Evolutionary conservation across 345 rosid genomes (phyloP).

Genomic region (Zanthoxylum bungeanum): DNA sequence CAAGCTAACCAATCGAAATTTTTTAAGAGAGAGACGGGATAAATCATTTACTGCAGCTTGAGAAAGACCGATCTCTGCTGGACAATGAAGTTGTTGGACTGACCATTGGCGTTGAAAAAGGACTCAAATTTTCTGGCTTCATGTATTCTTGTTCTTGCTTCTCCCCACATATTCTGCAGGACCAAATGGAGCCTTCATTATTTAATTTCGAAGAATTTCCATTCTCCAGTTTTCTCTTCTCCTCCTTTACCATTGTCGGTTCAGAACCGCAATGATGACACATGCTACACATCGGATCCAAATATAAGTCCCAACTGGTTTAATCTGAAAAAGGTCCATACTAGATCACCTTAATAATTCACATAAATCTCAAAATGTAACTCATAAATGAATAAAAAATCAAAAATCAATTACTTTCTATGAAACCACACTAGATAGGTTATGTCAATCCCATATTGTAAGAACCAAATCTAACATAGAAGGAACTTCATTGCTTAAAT

Average conservation of each 20-base stretch:
- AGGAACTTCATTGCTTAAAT: neutral
- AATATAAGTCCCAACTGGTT: conserved; percentile 15
- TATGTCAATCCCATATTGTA: neutral
- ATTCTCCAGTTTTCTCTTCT: conserved; percentile 26
- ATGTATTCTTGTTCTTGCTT: conserved; percentile 29
- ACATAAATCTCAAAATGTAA: neutral
- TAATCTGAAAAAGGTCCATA: conserved; percentile 8
- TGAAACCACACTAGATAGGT: neutral
- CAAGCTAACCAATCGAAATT: neutral
- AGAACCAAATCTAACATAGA: neutral
- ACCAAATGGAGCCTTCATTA: conserved; percentile 27
- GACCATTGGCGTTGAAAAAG: conserved; percentile 38
- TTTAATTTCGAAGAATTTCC: conserved; percentile 26
- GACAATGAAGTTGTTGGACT: conserved; percentile 62
- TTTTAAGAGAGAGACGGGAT: neutral
- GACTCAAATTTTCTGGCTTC: conserved; percentile 28
- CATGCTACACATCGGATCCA: conserved; percentile 36
- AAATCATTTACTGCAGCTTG: conserved; percentile 55
- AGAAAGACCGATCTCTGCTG: conserved; percentile 55
- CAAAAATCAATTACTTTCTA: neutral
- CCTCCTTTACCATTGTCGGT: conserved; percentile 23
- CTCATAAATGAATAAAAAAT: neutral
- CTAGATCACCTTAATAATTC: conserved; percentile 25
- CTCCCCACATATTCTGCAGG: conserved; percentile 54
- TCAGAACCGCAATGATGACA: conserved; percentile 49